These are phyloP conservation scores for Alternaria triticimaculans DNA, from an alignment of 2,329 filamentous ascomycete species.

Conservation along the genomic window DNA sequence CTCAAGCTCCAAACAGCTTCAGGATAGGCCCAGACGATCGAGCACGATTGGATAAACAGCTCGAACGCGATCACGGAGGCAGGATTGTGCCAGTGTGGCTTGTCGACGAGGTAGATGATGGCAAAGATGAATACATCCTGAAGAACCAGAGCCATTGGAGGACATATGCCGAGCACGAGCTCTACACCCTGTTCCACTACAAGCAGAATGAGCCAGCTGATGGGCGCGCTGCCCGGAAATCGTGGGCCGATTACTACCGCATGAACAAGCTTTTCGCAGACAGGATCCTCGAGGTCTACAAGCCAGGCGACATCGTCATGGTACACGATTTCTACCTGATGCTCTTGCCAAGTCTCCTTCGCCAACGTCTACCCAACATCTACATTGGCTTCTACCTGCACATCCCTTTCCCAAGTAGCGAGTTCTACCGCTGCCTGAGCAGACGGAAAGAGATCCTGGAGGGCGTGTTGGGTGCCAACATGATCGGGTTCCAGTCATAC, in stretches of 20 bases:
- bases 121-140: slow-evolving; percentile 72
- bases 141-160: slow-evolving; percentile 88
- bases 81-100: slow-evolving; percentile 90
- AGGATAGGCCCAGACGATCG: slow-evolving; percentile 75
- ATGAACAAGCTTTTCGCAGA: slow-evolving; percentile 94
- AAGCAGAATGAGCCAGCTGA: slow-evolving; percentile 92
- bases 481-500: slow-evolving; percentile 94
- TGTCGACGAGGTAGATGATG: slow-evolving; percentile 74
- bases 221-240: slow-evolving; percentile 77
- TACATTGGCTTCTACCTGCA: slow-evolving; percentile 96
- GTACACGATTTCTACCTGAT: slow-evolving; percentile 96
- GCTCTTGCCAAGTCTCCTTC: slow-evolving; percentile 84
- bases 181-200: slow-evolving; percentile 95
- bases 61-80: slow-evolving; percentile 75
- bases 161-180: slow-evolving; percentile 86
- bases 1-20: slow-evolving; percentile 70
- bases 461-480: slow-evolving; percentile 87
- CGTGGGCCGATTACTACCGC: slow-evolving; percentile 91
- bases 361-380: slow-evolving; percentile 84
- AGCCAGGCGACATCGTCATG: slow-evolving; percentile 89
- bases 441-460: slow-evolving; percentile 89
- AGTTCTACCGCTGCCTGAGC: slow-evolving; percentile 88
- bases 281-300: slow-evolving; percentile 85
- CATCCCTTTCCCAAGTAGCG: slow-evolving; percentile 93
- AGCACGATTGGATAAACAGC: slow-evolving; percentile 73